Evolutionary conservation across 23 red algal species (phyloP), one percentile per base, ranked within the genome.

Genomic region (Gracilaria gracilis): DNA sequence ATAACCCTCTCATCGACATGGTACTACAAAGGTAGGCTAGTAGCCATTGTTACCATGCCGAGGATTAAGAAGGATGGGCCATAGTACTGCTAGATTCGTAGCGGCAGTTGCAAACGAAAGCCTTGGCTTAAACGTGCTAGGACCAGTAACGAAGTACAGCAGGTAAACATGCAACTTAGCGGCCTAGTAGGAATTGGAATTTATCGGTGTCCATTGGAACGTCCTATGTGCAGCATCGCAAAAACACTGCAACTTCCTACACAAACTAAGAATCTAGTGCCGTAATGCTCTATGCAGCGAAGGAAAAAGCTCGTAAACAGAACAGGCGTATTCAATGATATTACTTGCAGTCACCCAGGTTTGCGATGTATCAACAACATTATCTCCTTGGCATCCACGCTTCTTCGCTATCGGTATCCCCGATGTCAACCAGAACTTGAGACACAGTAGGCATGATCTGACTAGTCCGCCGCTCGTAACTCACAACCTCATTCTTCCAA

Each of bases 401-500:
- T 40, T 82, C 79, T 37, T 82, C 79, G 19, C 54, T 62, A 90
- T 77, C 87, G 38, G 39, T 62, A 15, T 79, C 73, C 23, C 71
- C 87, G 25, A 90, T 34, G 58, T 71, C 87, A 33, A 90, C 87
- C 14, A 90, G 31, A 57, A 90, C 87, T 71, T 90, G 24, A 15
- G 87, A 67, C 24, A 90, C 64, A 25, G 87, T 90, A 32, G 87
- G 87, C 73, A 90, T 61, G 14, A 81, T 46, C 25, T 90, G 87
- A 66, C 87, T 90, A 20, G 9, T 69, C 6, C 87, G 71, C 3
- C 87, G 53, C 37, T 90, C 87, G 69, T 90, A 90, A 3, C 47
- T 57, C 32, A 76, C 71, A 23, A 66, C 74, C n/a, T 90, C 87
- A 39, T 90, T 90, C 74, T 90, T 90, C 87, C 87, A 90, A 36